phyloP scores from a whole-genome alignment of 1,139 yeast species.

The Debaryomyces sp. region DNA sequence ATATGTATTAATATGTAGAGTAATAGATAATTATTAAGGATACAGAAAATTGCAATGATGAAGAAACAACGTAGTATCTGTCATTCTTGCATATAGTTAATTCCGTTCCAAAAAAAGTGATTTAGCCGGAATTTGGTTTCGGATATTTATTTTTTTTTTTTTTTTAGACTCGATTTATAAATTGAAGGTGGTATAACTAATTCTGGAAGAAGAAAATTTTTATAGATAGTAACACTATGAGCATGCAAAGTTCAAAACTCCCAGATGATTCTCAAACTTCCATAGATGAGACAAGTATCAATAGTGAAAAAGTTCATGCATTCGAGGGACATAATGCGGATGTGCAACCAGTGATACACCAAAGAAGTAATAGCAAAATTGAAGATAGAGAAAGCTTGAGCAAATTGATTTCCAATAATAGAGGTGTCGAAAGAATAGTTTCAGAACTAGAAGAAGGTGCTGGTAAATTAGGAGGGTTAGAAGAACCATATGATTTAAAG shows the following conservation, averaged over 20 bases:
- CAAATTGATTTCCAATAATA: slow-evolving; percentile 31
- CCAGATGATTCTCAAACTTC: not conserved
- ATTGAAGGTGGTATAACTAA: not conserved
- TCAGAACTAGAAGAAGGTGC: slow-evolving; percentile 37
- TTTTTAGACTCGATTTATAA: not conserved
- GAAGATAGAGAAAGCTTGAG: slow-evolving; percentile 26
- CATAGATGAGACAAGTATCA: not conserved
- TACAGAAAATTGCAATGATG: not conserved
- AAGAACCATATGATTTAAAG: slow-evolving; percentile 52
- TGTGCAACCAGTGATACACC: not conserved
- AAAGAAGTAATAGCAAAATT: slow-evolving; percentile 2
- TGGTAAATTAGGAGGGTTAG: slow-evolving; percentile 56
- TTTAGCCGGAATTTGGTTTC: not conserved
- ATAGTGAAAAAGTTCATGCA: not conserved
- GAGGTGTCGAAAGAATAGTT: slow-evolving; percentile 38
- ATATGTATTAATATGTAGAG: not conserved
- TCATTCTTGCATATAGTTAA: not conserved
- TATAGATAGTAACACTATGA: not conserved
- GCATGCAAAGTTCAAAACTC: not conserved
- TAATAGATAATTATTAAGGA: not conserved
- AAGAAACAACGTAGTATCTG: not conserved
- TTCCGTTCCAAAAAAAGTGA: not conserved
- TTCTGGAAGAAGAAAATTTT: not conserved
- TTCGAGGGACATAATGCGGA: not conserved
- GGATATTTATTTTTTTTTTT: not conserved